Evolutionary conservation across 108 stramenopile species (phyloP), one percentile per base, ranked within the genome.

Genomic region (Stephanodiscus triporus): DNA sequence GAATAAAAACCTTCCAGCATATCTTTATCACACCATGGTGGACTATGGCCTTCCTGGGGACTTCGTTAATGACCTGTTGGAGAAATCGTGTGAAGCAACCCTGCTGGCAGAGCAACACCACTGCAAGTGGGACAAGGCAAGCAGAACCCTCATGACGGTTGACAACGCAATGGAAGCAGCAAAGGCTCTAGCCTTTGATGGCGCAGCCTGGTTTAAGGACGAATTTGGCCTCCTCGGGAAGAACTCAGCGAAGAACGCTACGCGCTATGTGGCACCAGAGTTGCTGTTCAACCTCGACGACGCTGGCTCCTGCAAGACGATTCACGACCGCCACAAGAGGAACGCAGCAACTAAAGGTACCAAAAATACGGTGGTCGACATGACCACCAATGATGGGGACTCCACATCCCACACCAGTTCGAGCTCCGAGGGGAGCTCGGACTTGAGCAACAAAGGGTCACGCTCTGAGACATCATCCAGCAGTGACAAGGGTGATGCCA

Each of bases 131-230:
- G n/a, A 56, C 24, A 26, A 2, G 9, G 55, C 20, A 5, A 56
- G 20, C 20, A 56, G 11, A 20, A 26, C 26, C 2, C 11, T 56
- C 23, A 56, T 20, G 3, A 56, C 55, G 2, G 11, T 2, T 6
- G 55, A 56, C 5, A 20, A 56, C 24, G 9, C 5, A 4, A 20
- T 26, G 4, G 23, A 13, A 26, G 55, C 20, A 2, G 55, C 20
- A 26, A 56, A 26, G 23, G 20, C 2, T 9, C 2, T 13, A 20
- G 24, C 11, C 23, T 26, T 56, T 22, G 55, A 56, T 23, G 11
- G 11, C 24, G 24, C 55, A 13, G 20, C 55, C 11, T 56, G 55
- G 55, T 56, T 26, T 26, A 56, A 56, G 55, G 55, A 56, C 23
- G 55, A 56, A 9, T 26, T 56, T 13, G 55, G n/a, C n/a, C n/a